Base-by-base conservation (phyloP, 495 filamentous ascomycete species). In the Clohesyomyces aquaticus region DNA sequence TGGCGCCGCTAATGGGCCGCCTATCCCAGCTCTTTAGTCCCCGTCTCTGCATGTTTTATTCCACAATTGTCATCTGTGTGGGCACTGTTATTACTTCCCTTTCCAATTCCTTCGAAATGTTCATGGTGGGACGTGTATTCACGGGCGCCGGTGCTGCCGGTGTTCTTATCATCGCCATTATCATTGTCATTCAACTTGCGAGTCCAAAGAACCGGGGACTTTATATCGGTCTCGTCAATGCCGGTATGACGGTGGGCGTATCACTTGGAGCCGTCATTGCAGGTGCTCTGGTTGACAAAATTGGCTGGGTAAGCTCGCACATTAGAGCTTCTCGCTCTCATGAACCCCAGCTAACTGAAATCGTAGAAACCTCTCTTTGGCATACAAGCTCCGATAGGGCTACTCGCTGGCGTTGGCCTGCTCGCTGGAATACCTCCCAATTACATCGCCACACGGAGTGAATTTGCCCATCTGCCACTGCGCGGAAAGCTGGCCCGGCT, bases 181-280 rank as follows among this genome's bases (percentile, higher is more conserved):
- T 93, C 35, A 73, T 92, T 27, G 83, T 87, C 1, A 77, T 93
- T 2, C 85, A 91, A 68, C 69, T 93, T 42, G 80, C 84, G 0
- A 83, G 79, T 25, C 81, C 84, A 48, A 82, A 83, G 59, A 77
- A 83, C 23, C 76, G 90, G 52, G 90, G 88, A 1, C 56, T 93
- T 18, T 88, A 82, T 65, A 81, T 91, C 58, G 90, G 90, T 0
- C 63, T 91, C 11, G 75, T 88, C 59, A 87, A 85, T 69, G 73
- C 81, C 10, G 85, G 85, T 0, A 87, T 87, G 60, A 92, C 89
- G 0, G 79, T 84, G 16, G 89, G 90, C 11, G 76, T 93, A 14
- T 82, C 88, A 0, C 77, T 85, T 0, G 89, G 90, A 8, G 90
- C 89, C 2, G 82, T 90, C 12, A 74, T 90, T 28, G 86, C 87